These are phyloP conservation scores for Tetramitus jugosus DNA, from an alignment of 208 protist species.

Conservation along the genomic window DNA sequence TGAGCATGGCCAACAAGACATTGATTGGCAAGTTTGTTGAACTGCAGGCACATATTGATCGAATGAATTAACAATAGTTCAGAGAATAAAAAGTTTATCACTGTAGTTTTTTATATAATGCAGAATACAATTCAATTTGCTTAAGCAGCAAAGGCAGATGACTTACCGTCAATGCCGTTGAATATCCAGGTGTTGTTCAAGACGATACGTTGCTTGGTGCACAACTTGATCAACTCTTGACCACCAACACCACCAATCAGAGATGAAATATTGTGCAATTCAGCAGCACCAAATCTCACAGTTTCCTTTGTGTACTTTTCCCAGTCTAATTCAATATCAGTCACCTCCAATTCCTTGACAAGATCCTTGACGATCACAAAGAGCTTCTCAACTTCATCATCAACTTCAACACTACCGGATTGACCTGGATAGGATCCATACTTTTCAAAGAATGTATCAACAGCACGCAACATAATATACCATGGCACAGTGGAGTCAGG, in stretches of 20 bases:
- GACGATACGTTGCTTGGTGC: constrained; percentile 77
- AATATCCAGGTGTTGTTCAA: constrained; percentile 75
- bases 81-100: too few species aligned
- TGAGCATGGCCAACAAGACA: too few species aligned
- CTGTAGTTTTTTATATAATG: too few species aligned
- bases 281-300: constrained; percentile 54
- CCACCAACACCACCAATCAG: constrained; percentile 79
- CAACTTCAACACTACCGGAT: constrained; percentile 32
- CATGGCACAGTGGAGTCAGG: constrained; percentile 24
- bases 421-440: constrained; percentile 43
- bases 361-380: constrained; percentile 20
- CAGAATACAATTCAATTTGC: too few species aligned
- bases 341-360: constrained; percentile 19
- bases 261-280: constrained; percentile 76
- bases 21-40: too few species aligned
- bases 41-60: too few species aligned
- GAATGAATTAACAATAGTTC: too few species aligned
- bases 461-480: constrained; percentile 56
- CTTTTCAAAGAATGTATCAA: constrained; percentile 44
- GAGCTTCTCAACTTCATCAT: constrained; percentile 38
- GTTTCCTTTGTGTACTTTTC: constrained; percentile 56
- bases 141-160: constrained; percentile 11
- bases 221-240: constrained; percentile 89
- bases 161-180: constrained; percentile 58
- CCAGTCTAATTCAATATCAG: constrained; percentile 8